Conservation (phyloP, 2,329 filamentous ascomycete genomes). For the Arthrobotrys musiformis region DNA sequence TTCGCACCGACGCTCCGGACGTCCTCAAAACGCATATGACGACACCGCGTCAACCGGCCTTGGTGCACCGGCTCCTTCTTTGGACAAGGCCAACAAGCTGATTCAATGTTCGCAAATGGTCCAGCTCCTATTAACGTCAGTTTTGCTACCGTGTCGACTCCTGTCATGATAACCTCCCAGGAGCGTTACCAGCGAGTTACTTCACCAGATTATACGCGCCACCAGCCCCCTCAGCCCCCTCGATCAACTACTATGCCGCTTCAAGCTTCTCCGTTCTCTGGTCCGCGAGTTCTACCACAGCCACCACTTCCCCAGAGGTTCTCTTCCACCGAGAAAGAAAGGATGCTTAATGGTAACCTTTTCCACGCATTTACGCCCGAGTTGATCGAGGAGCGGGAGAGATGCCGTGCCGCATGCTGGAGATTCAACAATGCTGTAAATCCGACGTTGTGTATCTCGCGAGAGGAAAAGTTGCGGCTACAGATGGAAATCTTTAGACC, state of each 20-base stretch:
- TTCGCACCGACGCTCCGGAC: slow-evolving; percentile 71
- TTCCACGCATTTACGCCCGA: slow-evolving; percentile 83
- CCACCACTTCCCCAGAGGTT: slow-evolving; percentile 62
- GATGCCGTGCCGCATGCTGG: slow-evolving; percentile 83
- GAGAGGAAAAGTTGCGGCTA: slow-evolving; percentile 74
- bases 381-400: slow-evolving; percentile 83
- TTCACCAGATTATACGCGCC: slow-evolving; percentile 38
- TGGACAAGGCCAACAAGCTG: slow-evolving; percentile 54
- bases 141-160: slow-evolving; percentile 46
- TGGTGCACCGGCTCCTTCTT: slow-evolving; percentile 50
- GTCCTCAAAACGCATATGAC: slow-evolving; percentile 40
- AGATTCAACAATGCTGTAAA: slow-evolving; percentile 84
- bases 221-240: slow-evolving; percentile 24
- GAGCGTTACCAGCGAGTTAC: slow-evolving; percentile 43
- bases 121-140: slow-evolving; percentile 53
- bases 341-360: slow-evolving; percentile 83
- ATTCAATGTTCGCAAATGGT: slow-evolving; percentile 55
- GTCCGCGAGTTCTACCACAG: slow-evolving; percentile 70
- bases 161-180: slow-evolving; percentile 26
- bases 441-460: slow-evolving; percentile 76
- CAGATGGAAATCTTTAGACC: slow-evolving; percentile 72
- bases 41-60: slow-evolving; percentile 32
- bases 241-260: slow-evolving; percentile 18
- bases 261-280: slow-evolving; percentile 70
- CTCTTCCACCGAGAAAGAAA: slow-evolving; percentile 77